Percentiles rank a stretch among this genome's conserved stretches.
phyloP scores from a whole-genome alignment of 257 asterid species.

The Capsicum chinense region DNA sequence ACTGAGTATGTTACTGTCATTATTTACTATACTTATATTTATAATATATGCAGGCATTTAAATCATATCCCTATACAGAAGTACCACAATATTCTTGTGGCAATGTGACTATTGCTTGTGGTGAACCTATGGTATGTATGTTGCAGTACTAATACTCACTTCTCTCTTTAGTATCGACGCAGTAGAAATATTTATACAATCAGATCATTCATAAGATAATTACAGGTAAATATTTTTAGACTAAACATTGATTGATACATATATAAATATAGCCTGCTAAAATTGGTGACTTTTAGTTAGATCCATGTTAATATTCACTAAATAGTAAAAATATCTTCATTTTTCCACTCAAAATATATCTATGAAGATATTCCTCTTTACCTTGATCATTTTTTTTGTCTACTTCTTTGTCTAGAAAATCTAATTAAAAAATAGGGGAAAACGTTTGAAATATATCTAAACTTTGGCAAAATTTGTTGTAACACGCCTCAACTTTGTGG shows the following conservation, averaged over 20 bases:
- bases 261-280: too few species aligned
- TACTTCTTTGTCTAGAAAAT: too few species aligned
- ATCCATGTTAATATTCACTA: too few species aligned
- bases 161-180: not conserved
- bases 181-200: not conserved
- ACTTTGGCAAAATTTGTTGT: too few species aligned
- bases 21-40: not conserved
- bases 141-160: not conserved
- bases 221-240: not conserved
- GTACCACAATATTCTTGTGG: not conserved
- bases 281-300: not conserved
- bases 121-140: not conserved
- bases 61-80: conserved; percentile 5
- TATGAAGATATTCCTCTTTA: too few species aligned
- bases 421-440: too few species aligned
- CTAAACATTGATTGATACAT: not conserved
- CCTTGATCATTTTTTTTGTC: too few species aligned
- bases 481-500: too few species aligned
- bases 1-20: too few species aligned
- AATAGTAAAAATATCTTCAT: too few species aligned
- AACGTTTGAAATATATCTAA: too few species aligned
- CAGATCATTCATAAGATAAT: not conserved
- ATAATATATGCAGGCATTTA: conserved; percentile 7
- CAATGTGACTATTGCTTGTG: not conserved
- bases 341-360: too few species aligned